Conservation (phyloP, 2,329 filamentous ascomycete genomes). For the Raffaelea arxii region DNA sequence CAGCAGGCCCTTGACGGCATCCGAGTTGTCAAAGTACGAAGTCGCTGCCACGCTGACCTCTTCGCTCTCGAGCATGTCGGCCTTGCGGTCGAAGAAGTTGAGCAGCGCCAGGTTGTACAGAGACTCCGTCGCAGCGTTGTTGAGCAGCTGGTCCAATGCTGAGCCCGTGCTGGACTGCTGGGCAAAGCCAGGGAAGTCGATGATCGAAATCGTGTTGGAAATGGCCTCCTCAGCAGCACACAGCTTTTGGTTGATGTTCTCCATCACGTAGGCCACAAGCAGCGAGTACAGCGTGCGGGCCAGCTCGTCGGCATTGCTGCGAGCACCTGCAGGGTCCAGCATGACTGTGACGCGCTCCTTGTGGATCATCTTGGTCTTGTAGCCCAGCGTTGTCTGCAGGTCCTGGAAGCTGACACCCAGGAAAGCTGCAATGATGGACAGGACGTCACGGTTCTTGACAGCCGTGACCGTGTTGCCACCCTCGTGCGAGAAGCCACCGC, state of each 20-base stretch:
- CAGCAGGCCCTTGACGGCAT: conserved; percentile 82
- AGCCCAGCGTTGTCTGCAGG: conserved; percentile 79
- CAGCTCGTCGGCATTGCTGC: conserved; percentile 86
- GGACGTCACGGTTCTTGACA: conserved; percentile 87
- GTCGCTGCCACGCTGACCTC: conserved; percentile 85
- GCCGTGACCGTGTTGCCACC: conserved; percentile 76
- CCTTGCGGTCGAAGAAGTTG: conserved; percentile 91
- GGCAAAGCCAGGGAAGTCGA: conserved; percentile 94
- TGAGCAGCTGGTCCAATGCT: conserved; percentile 82
- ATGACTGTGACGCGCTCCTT: conserved; percentile 97
- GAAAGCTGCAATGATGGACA: conserved; percentile 86
- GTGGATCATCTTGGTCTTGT: conserved; percentile 94
- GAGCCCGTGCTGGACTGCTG: conserved; percentile 77
- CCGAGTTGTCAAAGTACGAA: conserved; percentile 96
- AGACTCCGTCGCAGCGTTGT: conserved; percentile 86
- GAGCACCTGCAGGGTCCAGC: conserved; percentile 85
- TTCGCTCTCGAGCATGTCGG: conserved; percentile 86
- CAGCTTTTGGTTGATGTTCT: conserved; percentile 80
- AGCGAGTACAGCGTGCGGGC: conserved; percentile 89
- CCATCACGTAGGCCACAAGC: conserved; percentile 86
- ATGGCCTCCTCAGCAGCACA: conserved; percentile 83
- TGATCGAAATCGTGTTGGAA: conserved; percentile 85
- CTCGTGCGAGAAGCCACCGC: conserved; percentile 92
- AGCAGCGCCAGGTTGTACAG: conserved; percentile 90
- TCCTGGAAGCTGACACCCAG: conserved; percentile 73